Percentiles rank a stretch among this genome's conserved stretches.
Evolutionary conservation across 1,139 yeast species (phyloP).

Genomic region (Suhomyces coccinellae): DNA sequence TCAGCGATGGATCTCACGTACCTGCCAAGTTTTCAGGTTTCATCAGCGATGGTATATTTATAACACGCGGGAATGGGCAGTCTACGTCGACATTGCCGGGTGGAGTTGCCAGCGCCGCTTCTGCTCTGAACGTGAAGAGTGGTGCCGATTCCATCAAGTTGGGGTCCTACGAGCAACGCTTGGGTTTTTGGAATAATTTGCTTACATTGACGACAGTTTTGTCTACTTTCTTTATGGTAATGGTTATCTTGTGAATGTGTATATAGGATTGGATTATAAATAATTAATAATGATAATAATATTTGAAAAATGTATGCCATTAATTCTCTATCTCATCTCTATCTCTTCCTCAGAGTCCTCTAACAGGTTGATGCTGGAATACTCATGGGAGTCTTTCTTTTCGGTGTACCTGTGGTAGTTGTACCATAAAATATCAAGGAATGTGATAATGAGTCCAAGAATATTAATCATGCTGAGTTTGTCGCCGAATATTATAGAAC

Average conservation of each 20-base stretch:
- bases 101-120: conserved; percentile 11
- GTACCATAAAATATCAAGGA: conserved; percentile 78
- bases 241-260: conserved; percentile 4
- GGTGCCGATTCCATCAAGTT: neutral
- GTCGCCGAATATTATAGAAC: conserved; percentile 77
- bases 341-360: conserved; percentile 6
- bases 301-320: no score
- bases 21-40: conserved; percentile 10
- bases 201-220: neutral
- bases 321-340: conserved; percentile 1
- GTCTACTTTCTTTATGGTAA: neutral
- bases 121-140: conserved; percentile 1
- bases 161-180: neutral
- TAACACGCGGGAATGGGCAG: conserved; percentile 4
- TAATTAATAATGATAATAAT: neutral
- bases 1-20: conserved; percentile 4
- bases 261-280: neutral
- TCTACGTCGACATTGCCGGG: conserved; percentile 10
- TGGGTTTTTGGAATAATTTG: neutral
- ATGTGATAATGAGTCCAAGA: conserved; percentile 75
- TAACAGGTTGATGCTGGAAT: neutral
- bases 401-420: conserved; percentile 58
- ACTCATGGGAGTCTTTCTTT: conserved; percentile 12
- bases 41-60: conserved; percentile 9
- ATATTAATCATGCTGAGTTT: conserved; percentile 62